Base-by-base conservation (phyloP, 2,329 filamentous ascomycete species). In the Blastomyces percursus region DNA sequence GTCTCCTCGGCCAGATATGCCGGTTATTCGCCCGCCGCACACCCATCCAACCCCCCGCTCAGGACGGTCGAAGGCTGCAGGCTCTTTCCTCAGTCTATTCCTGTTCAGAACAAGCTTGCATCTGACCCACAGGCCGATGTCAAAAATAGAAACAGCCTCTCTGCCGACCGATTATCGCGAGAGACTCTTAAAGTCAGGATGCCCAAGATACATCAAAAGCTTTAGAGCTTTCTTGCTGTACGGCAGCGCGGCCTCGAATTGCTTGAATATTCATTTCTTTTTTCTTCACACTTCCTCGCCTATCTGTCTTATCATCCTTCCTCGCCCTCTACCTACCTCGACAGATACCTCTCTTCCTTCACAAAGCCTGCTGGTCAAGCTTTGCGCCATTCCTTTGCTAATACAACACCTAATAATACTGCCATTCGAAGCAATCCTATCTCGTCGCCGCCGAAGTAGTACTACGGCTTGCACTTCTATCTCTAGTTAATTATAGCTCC, bases 281-380 rank as follows among this genome's bases (percentile, higher is more conserved):
- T 32, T 30, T 27, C 21, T 30, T 51, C 48, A 14, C 40, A 19
- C 16, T 19, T 19, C 14, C 12, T 42, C 40, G 16, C 14, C 40
- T 19, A 42, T 42, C 40, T 19, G 16, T 42, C 40, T 14, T 42
- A 42, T 71, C 67, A 67, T 65, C 68, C 69, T 48, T 48, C 24
- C 51, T 55, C 40, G 21, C 30, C 38, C 40, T 54, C n/a, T 42
- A n/a, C 27, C 24, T 35, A 32, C 46, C 48, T 21, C 42, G 56
- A 70, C 69, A 60, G 60, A 61, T 56, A 27, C 21, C 21, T 58
- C 42, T 48, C 14, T 48, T 48, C 54, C 21, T 48, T 61, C 35
- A 30, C 60, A 70, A 70, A 73, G 69, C 70, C 75, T 76, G 75
- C 75, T 72, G 75, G 75, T 68, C 69, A 72, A 74, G 73, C 71